Conservation (phyloP, 2,329 filamentous ascomycete genomes). For the Laburnicola sp. region DNA sequence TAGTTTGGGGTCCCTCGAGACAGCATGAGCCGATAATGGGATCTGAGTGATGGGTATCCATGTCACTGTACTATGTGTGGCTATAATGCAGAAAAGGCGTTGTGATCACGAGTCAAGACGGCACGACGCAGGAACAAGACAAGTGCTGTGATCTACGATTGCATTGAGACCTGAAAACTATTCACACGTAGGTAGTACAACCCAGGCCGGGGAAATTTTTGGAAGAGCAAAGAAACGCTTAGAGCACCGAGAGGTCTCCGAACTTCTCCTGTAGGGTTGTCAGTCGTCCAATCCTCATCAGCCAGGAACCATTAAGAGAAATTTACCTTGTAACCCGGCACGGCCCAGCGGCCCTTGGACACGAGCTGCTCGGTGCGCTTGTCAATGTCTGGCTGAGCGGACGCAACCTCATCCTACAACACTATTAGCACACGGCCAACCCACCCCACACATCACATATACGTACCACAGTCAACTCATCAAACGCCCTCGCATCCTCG, state of each 20-base stretch:
- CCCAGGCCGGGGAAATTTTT: conserved; percentile 38
- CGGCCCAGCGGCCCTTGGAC: conserved; percentile 96
- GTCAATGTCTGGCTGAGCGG: conserved; percentile 94
- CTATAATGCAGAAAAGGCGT: background rate
- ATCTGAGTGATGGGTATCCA: too few species aligned
- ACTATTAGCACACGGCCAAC: conserved; percentile 23
- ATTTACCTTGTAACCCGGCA: conserved; percentile 97
- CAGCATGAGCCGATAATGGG: too few species aligned
- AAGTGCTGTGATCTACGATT: conserved; percentile 30
- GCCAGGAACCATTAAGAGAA: background rate
- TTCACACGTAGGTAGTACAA: conserved; percentile 48
- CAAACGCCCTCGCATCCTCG: conserved; percentile 90
- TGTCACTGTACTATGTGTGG: too few species aligned
- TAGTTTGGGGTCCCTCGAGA: too few species aligned
- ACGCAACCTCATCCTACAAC: conserved; percentile 84
- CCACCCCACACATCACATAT: conserved; percentile 18
- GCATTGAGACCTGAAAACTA: conserved; percentile 42
- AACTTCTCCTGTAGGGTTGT: conserved; percentile 83
- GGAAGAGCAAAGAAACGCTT: conserved; percentile 53
- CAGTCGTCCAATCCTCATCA: conserved; percentile 43
- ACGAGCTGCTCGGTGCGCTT: conserved; percentile 94
- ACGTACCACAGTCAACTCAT: conserved; percentile 96
- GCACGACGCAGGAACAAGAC: background rate
- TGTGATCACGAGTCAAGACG: too few species aligned
- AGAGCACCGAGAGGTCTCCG: conserved; percentile 92